Conservation (phyloP, 345 rosid genomes). For the Euclidium syriacum region DNA sequence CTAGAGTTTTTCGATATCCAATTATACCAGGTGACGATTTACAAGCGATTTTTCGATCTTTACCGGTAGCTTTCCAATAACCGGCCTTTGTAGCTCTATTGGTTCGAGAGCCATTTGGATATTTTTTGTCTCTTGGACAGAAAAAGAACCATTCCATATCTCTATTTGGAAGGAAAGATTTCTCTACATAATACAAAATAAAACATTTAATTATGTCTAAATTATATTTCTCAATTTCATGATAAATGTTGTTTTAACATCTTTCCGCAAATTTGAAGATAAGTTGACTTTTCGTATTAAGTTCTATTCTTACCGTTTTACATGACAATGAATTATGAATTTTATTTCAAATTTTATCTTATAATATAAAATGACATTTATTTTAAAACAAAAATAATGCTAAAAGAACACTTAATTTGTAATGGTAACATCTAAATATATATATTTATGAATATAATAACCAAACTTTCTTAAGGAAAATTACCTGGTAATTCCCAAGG, state of each 20-base stretch:
- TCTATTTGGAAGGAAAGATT: constrained; percentile 71
- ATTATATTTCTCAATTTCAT: too few relatives aligned
- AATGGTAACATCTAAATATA: not conserved
- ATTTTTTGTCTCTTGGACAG: constrained; percentile 30
- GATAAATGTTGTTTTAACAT: too few relatives aligned
- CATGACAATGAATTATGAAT: too few relatives aligned
- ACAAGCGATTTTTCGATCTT: constrained; percentile 37
- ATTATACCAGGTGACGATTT: not conserved
- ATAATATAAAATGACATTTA: too few relatives aligned
- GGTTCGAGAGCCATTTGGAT: constrained; percentile 27
- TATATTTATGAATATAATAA: not conserved
- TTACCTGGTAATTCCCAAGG: constrained; percentile 95
- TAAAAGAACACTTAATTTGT: too few relatives aligned
- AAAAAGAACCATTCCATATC: constrained; percentile 65
- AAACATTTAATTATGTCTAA: not conserved
- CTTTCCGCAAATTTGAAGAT: too few relatives aligned
- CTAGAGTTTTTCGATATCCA: constrained; percentile 26
- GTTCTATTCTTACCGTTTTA: too few relatives aligned
- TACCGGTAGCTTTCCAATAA: constrained; percentile 34
- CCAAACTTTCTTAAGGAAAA: not conserved
- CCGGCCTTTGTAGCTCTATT: constrained; percentile 31
- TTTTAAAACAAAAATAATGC: too few relatives aligned
- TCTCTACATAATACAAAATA: constrained; percentile 41
- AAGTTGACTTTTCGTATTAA: too few relatives aligned
- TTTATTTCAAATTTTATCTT: too few relatives aligned